Base-by-base conservation (phyloP, 495 filamentous ascomycete species). In the Podospora didyma region DNA sequence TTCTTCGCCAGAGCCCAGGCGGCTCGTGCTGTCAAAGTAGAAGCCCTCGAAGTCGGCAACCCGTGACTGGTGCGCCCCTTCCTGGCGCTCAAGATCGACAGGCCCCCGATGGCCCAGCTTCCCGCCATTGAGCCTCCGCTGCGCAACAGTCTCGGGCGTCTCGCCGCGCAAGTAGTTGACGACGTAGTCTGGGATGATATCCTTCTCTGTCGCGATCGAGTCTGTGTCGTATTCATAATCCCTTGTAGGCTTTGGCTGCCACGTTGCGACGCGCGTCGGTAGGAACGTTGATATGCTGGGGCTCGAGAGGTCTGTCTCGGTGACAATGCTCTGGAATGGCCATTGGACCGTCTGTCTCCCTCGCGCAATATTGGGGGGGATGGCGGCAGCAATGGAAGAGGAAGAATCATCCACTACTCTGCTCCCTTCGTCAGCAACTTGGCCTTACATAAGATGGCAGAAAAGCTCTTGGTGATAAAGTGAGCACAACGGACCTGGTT, bases 111-210 rank as follows among this genome's bases (percentile, higher is more conserved):
- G 58, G 12, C 63, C 67, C 51, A 69, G 65, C 54, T 68, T 63
- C n/a, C 59, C 69, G 34, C 58, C 65, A 35, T 76, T 69, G 12
- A 41, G 53, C 59, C 73, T 72, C 50, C 70, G 69, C 56, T 66
- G 62, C 12, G 75, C 73, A 5, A 73, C 59, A 44, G 69, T 73
- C 52, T 75, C 74, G 3, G 73, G 71, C 16, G 73, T 73, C 59
- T 76, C 73, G 35, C 73, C 70, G 37, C 69, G 53, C 37, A 79
- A 66, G 57, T 72, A 79, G 53, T 73, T 77, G 54, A 72, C 64
- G 22, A 77, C 72, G 49, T 77, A 79, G 51, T 77, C 75, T 6
- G 75, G 76, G 12, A 77, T 67, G 16, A 77, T 54, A 56, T 69
- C 68, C 46, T 63, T 63, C 44, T 71, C 64, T 7, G 39, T 42